Conservation (phyloP, 2,329 filamentous ascomycete genomes). For the Aaosphaeria pasadenensis region DNA sequence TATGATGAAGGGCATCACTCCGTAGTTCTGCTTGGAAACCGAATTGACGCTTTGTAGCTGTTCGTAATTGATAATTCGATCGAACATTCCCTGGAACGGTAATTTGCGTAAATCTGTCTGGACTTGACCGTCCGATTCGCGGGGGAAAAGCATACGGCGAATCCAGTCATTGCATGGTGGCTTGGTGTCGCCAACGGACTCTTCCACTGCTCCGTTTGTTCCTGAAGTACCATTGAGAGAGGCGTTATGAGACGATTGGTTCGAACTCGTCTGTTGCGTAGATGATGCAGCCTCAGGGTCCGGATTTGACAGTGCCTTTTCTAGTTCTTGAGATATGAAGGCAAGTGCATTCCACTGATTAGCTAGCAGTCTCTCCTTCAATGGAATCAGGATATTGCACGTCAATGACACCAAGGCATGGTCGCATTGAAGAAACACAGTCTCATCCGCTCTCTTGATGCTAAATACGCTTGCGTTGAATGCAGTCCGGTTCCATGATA, state of each 20-base stretch:
- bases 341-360: conserved; percentile 8
- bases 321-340: conserved; percentile 3
- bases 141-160: conserved; percentile 45
- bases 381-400: conserved; percentile 23
- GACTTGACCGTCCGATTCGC: conserved; percentile 30
- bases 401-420: conserved; percentile 5
- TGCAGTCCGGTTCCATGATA: conserved; percentile 16
- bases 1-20: conserved; percentile 46
- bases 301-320: not conserved
- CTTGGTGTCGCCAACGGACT: not conserved
- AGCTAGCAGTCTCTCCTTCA: conserved; percentile 10
- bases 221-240: not conserved
- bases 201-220: not conserved
- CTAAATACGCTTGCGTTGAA: conserved; percentile 19
- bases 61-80: conserved; percentile 46
- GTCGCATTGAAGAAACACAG: conserved; percentile 17
- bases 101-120: conserved; percentile 38
- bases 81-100: conserved; percentile 36
- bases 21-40: conserved; percentile 41
- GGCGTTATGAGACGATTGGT: not conserved
- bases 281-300: no score
- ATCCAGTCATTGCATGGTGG: conserved; percentile 27
- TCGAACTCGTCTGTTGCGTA: no score
- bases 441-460: conserved; percentile 20
- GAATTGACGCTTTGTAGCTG: conserved; percentile 46